phyloP scores from a whole-genome alignment of 345 rosid species.

The Garcia nutans region DNA sequence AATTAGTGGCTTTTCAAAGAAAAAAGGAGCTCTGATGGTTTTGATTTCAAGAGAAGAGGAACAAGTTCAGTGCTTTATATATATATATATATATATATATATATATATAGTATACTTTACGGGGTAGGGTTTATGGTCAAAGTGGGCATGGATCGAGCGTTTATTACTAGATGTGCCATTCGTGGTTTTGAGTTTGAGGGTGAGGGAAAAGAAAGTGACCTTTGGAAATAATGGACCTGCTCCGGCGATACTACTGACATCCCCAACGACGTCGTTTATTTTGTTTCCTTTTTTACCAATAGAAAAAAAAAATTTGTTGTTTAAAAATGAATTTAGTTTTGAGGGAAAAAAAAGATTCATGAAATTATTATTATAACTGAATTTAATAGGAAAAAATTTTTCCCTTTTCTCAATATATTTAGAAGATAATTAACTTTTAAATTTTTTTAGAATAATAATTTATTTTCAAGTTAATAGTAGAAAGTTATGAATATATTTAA shows the following conservation, averaged over 20 bases:
- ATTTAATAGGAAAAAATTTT: too few relatives aligned
- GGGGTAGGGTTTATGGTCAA: not conserved
- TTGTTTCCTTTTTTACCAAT: too few relatives aligned
- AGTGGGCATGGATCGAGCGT: constrained; percentile 21
- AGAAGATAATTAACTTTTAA: too few relatives aligned
- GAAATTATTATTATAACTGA: too few relatives aligned
- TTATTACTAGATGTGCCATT: constrained; percentile 29
- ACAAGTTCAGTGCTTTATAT: too few relatives aligned
- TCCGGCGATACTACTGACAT: not conserved
- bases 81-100: not conserved
- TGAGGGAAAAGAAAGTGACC: not conserved
- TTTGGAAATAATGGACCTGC: not conserved
- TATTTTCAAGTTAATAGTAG: too few relatives aligned
- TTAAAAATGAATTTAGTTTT: too few relatives aligned
- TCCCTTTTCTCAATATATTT: too few relatives aligned
- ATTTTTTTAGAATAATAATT: too few relatives aligned
- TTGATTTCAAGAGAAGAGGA: not conserved
- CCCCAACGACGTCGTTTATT: constrained; percentile 3
- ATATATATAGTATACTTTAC: constrained; percentile 2
- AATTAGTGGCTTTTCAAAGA: not conserved
- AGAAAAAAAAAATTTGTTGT: too few relatives aligned
- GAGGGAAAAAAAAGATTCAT: too few relatives aligned
- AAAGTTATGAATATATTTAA: too few relatives aligned
- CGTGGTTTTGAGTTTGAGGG: constrained; percentile 1
- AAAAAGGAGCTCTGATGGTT: not conserved